phyloP scores from a whole-genome alignment of 257 asterid species.

The Thymus quinquecostatus region DNA sequence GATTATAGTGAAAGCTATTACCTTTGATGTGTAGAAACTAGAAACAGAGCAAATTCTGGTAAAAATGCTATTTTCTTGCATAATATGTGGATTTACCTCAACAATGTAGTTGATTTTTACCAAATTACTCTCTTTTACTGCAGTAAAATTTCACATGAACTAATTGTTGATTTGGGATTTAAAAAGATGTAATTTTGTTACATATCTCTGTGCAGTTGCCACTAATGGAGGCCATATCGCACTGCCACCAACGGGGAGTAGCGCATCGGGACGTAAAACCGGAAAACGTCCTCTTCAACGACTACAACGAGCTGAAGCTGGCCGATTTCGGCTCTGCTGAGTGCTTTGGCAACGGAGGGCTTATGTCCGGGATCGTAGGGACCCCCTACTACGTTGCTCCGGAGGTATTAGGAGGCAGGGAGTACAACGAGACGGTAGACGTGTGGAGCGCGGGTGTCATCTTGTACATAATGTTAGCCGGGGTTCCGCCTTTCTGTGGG shows the following conservation, averaged over 20 bases:
- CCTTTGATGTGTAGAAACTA: neutral
- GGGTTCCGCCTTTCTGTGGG: constrained; percentile 62
- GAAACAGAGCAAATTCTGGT: constrained; percentile 7
- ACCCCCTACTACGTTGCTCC: constrained; percentile 69
- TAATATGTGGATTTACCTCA: constrained; percentile 1
- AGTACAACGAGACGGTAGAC: constrained; percentile 57
- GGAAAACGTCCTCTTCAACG: constrained; percentile 68
- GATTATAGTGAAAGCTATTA: constrained; percentile 7
- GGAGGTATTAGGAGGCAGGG: constrained; percentile 50
- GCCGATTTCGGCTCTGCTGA: constrained; percentile 87
- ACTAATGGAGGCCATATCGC: constrained; percentile 79
- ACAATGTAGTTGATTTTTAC: neutral
- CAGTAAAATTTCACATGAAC: neutral
- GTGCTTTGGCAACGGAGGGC: constrained; percentile 44
- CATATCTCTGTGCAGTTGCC: constrained; percentile 45
- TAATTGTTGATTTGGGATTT: neutral
- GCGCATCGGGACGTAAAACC: constrained; percentile 87
- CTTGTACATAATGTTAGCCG: constrained; percentile 57
- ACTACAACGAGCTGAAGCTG: constrained; percentile 56
- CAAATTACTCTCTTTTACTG: neutral
- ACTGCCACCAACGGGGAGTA: constrained; percentile 66
- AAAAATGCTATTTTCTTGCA: neutral
- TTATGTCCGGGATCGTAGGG: constrained; percentile 58
- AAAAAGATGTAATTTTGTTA: neutral
- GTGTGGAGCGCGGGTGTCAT: constrained; percentile 70